Percentiles rank a stretch among this genome's conserved stretches.
These are phyloP conservation scores for Penicillium sp. DNA, from an alignment of 2,329 filamentous ascomycete genomes.

Conservation along the genomic window DNA sequence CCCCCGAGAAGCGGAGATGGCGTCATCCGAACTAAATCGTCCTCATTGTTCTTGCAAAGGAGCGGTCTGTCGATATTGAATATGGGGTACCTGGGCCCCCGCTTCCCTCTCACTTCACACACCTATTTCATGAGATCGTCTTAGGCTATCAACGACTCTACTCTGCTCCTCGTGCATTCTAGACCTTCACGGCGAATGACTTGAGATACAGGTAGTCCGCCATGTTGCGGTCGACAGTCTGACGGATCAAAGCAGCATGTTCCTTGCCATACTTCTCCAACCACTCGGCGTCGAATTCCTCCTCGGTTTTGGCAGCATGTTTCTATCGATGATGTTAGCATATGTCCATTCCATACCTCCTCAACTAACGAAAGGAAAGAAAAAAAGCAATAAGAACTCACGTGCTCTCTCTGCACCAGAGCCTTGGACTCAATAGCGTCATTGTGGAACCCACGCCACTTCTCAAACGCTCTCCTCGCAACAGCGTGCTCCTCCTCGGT, in stretches of 20 bases:
- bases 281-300: conserved; percentile 58
- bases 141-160: background rate
- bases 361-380: background rate
- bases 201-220: conserved; percentile 62
- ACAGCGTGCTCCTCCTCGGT: conserved; percentile 65
- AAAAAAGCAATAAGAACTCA: conserved; percentile 28
- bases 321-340: conserved; percentile 15
- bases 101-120: background rate
- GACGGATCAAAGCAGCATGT: conserved; percentile 55
- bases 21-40: conserved; percentile 29
- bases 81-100: background rate
- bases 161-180: conserved; percentile 5
- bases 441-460: conserved; percentile 96
- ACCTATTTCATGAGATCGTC: background rate
- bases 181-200: conserved; percentile 59
- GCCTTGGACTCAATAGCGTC: conserved; percentile 82
- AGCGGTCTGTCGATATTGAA: background rate
- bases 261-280: conserved; percentile 58
- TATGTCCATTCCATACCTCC: background rate
- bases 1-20: conserved; percentile 21
- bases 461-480: conserved; percentile 77
- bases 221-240: conserved; percentile 58
- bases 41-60: conserved; percentile 18
- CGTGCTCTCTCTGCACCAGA: conserved; percentile 58
- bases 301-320: conserved; percentile 45